Percentiles rank a stretch among this genome's conserved stretches.
Evolutionary conservation across 1,139 yeast genomes (phyloP).

Genomic region (Scheffersomyces illinoinensis): DNA sequence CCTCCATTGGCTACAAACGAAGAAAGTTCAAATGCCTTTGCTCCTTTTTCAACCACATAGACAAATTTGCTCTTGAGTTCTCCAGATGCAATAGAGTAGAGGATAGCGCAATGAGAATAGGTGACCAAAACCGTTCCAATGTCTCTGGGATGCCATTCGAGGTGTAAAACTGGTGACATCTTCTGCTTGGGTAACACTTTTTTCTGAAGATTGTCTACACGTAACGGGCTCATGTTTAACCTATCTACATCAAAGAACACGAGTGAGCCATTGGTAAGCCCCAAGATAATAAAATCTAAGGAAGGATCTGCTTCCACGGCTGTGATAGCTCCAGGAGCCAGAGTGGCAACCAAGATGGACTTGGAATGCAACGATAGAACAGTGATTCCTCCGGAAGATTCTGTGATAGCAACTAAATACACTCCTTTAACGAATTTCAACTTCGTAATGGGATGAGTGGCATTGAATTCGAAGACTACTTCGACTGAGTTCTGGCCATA

Average conservation of each 20-base stretch:
- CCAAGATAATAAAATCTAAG: constrained; percentile 82
- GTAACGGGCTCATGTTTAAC: constrained; percentile 61
- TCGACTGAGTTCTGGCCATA: constrained; percentile 86
- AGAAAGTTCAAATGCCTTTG: constrained; percentile 36
- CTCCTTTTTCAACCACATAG: constrained; percentile 48
- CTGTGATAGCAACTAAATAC: constrained; percentile 71
- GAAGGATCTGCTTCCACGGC: constrained; percentile 80
- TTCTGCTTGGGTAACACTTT: constrained; percentile 48
- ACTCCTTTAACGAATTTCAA: constrained; percentile 76
- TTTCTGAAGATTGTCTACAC: constrained; percentile 74
- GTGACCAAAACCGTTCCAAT: constrained; percentile 74
- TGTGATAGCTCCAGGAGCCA: constrained; percentile 66
- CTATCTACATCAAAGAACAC: constrained; percentile 85
- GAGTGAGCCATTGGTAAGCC: constrained; percentile 74
- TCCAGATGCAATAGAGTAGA: constrained; percentile 66
- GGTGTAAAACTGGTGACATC: constrained; percentile 60
- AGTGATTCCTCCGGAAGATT: constrained; percentile 48
- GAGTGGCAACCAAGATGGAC: constrained; percentile 53
- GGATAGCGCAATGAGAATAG: constrained; percentile 68
- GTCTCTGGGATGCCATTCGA: constrained; percentile 89
- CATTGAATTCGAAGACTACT: constrained; percentile 58
- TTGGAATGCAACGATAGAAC: constrained; percentile 72
- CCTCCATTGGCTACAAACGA: constrained; percentile 39
- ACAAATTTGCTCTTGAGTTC: constrained; percentile 56
- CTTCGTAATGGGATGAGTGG: constrained; percentile 52